Percentiles rank a stretch among this genome's conserved stretches.
phyloP scores from a whole-genome alignment of 768 basidiomycete genomes.

The Pleurotus cornucopiae region DNA sequence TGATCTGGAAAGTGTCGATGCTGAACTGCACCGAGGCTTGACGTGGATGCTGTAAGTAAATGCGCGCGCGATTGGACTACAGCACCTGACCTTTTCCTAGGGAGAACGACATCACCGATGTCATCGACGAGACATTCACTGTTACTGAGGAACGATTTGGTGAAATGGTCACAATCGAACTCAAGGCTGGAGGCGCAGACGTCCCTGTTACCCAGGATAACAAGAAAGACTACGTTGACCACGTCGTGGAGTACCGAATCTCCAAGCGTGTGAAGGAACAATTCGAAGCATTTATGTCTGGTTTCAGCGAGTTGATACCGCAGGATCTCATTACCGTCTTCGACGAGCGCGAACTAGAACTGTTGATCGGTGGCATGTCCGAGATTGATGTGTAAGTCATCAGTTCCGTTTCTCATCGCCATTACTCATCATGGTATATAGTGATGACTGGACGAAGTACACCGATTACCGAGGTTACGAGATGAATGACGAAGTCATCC shows the following conservation, averaged over 20 bases:
- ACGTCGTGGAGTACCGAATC: slow-evolving; percentile 95
- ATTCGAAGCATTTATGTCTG: slow-evolving; percentile 99
- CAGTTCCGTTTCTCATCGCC: neutral
- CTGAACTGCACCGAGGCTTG: slow-evolving; percentile 88
- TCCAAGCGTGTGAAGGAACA: slow-evolving; percentile 97
- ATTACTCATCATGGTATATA: slow-evolving; percentile 19
- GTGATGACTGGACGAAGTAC: slow-evolving; percentile 98
- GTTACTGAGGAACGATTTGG: slow-evolving; percentile 98
- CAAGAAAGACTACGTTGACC: slow-evolving; percentile 98
- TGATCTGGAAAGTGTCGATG: slow-evolving; percentile 96
- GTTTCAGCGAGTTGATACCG: slow-evolving; percentile 98
- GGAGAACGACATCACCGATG: slow-evolving; percentile 96
- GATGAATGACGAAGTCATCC: slow-evolving; percentile 92
- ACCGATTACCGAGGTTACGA: slow-evolving; percentile 98
- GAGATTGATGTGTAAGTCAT: slow-evolving; percentile 94
- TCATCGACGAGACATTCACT: slow-evolving; percentile 97
- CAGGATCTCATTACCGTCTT: slow-evolving; percentile 98
- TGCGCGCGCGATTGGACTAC: slow-evolving; percentile 8
- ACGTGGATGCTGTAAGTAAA: slow-evolving; percentile 95
- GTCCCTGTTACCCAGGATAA: slow-evolving; percentile 92
- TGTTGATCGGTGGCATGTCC: slow-evolving; percentile 98
- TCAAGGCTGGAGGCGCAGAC: slow-evolving; percentile 85
- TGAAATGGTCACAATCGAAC: slow-evolving; percentile 94
- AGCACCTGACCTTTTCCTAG: slow-evolving; percentile 35
- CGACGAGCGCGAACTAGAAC: slow-evolving; percentile 95